phyloP scores from a whole-genome alignment of 2,329 filamentous ascomycete species.

The Remersonia thermophila region DNA sequence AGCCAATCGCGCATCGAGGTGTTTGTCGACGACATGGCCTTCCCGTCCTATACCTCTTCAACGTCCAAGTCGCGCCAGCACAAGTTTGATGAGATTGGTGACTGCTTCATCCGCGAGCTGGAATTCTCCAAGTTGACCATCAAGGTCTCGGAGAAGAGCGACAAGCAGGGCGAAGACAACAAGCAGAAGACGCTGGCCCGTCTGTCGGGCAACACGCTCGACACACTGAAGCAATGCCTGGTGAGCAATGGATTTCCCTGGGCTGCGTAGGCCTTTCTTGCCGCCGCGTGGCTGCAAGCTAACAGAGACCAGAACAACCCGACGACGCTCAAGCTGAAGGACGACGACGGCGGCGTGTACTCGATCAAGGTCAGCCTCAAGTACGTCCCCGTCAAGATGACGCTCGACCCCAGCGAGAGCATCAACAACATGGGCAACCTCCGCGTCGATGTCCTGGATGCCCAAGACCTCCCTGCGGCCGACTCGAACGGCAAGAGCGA shows the following conservation, averaged over 20 bases:
- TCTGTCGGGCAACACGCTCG: slow-evolving; percentile 70
- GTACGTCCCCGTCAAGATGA: slow-evolving; percentile 90
- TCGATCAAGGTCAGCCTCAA: slow-evolving; percentile 86
- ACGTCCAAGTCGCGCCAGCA: slow-evolving; percentile 56
- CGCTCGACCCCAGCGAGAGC: slow-evolving; percentile 84
- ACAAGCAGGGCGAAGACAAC: slow-evolving; percentile 57
- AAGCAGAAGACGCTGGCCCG: slow-evolving; percentile 69
- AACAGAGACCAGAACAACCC: slow-evolving; percentile 62
- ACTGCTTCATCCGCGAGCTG: slow-evolving; percentile 93
- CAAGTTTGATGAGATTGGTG: slow-evolving; percentile 83
- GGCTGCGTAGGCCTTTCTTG: too few relatives aligned
- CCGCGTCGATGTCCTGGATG: slow-evolving; percentile 85
- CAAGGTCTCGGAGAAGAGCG: slow-evolving; percentile 67
- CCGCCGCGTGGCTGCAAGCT: slow-evolving; percentile 2
- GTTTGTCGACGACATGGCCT: slow-evolving; percentile 87
- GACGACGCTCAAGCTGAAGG: slow-evolving; percentile 67
- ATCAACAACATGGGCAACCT: slow-evolving; percentile 98
- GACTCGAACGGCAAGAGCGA: slow-evolving; percentile 96
- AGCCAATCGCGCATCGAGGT: slow-evolving; percentile 71
- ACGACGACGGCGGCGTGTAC: slow-evolving; percentile 61
- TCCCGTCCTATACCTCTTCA: slow-evolving; percentile 74
- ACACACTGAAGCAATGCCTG: slow-evolving; percentile 77
- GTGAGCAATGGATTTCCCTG: slow-evolving; percentile 38
- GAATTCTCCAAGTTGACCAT: slow-evolving; percentile 91
- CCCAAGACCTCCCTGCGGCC: slow-evolving; percentile 74